Percentiles rank a stretch among this genome's conserved stretches.
phyloP scores from a whole-genome alignment of 2,329 filamentous ascomycete genomes.

The Cladosporium sp. region DNA sequence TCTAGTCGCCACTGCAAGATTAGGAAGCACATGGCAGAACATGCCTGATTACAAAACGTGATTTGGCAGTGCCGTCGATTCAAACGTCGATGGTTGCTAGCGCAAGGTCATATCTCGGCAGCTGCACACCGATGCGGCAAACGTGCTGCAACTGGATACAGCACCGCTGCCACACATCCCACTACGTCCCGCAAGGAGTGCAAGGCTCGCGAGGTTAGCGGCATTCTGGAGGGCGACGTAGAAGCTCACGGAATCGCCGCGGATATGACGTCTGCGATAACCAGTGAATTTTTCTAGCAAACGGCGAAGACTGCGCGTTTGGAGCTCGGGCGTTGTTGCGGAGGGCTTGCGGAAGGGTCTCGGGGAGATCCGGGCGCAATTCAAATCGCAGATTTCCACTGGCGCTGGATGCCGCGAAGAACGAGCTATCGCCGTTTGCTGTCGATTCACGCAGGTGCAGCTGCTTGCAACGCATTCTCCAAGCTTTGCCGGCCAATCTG shows the following conservation, averaged over 20 bases:
- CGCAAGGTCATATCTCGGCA: constrained; percentile 11
- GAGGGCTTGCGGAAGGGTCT: not conserved
- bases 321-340: not conserved
- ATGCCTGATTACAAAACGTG: constrained; percentile 11
- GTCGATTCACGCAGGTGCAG: not conserved
- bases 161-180: not conserved
- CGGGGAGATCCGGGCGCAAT: not conserved
- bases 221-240: not conserved
- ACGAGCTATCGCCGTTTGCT: not conserved
- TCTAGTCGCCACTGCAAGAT: not conserved
- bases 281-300: not conserved
- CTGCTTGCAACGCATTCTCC: not conserved
- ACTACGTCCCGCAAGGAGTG: not conserved
- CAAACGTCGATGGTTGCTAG: constrained; percentile 5
- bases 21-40: constrained; percentile 7
- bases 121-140: not conserved
- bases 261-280: not conserved
- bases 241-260: constrained; percentile 1
- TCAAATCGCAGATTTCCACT: not conserved
- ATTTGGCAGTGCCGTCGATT: not conserved
- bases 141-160: not conserved
- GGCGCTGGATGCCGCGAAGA: not conserved
- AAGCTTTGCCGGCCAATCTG: not conserved
- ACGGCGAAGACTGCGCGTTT: not conserved
- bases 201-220: not conserved